Base-by-base conservation (phyloP, 441 rosid genomes). In the Codiaeum variegatum region DNA sequence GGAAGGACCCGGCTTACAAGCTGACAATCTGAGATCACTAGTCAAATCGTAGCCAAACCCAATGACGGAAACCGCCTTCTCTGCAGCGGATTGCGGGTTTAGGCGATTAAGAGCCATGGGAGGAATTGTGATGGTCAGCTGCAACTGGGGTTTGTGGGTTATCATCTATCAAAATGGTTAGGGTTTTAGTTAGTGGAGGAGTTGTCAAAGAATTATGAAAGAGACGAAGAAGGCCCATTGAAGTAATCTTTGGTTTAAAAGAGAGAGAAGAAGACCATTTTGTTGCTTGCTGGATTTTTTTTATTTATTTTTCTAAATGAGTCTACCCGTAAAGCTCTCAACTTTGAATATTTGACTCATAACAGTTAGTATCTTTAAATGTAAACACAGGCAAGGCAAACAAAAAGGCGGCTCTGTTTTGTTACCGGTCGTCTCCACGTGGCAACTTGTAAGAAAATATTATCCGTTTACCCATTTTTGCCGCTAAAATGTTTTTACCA, bases 1-100 rank as follows among this genome's bases (percentile, higher is more conserved):
- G 15, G 77, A 71, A 28, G 90, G 85, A 23, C 85, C 77, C 8
- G 87, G 24, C 75, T 83, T 88, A 79, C 97, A 90, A 10, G 88
- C 70, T 3, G 90, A 83, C 56, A 94, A 64, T 60, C 93, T 80
- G 69, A 90, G 18, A 64, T 94, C 99, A n/a, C 12, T 46, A 51
- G 80, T 49, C 63, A 94, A 83, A 77, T 94, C 94, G 76, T 84
- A 92, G 5, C 99, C 99, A 72, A 76, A 82, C 28, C 99, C 99
- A 78, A 94, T 85, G 42, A 83, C 97, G 0, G 97, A 88, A 3
- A 94, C 97, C 0, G 97, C 96, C 83, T 76, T 87, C 82, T 94
- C 90, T 2, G 94, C 97, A 42, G 94, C 96, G 26, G 90, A 82
- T 61, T 84, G 88, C 0, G 97, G 85, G 79, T 86, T 84, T 64